A percentile compares a stretch with the other conserved stretches of the same genome.
phyloP scores from a whole-genome alignment of 1,284 basidiomycete species.

The Ceratorhiza oryzae-sativae region DNA sequence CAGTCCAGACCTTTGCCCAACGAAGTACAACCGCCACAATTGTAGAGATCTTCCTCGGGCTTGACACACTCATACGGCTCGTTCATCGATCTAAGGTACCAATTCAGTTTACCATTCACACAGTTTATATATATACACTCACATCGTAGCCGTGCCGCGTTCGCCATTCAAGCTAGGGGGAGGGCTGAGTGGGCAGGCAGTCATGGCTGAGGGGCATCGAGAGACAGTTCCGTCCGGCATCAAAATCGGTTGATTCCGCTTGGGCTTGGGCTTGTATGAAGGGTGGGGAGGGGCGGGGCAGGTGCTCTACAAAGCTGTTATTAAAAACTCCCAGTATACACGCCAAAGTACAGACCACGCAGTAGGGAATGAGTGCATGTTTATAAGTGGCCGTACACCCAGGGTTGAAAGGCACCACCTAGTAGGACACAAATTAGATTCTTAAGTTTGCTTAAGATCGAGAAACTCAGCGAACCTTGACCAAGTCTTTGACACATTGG shows the following conservation, averaged over 20 bases:
- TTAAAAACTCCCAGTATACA: no score
- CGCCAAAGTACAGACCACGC: neutral
- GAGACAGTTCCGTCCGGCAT: slow-evolving; percentile 8
- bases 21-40: slow-evolving; percentile 30
- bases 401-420: no score
- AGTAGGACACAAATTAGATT: no score
- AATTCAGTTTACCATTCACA: neutral
- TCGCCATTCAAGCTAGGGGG: slow-evolving; percentile 21
- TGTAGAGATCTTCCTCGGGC: slow-evolving; percentile 27
- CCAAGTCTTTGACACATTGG: no score
- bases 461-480: no score
- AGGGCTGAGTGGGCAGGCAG: slow-evolving; percentile 13
- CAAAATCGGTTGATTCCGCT: slow-evolving; percentile 15
- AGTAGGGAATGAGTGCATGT: no score
- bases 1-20: slow-evolving; percentile 7
- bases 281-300: slow-evolving; percentile 15
- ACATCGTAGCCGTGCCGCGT: slow-evolving; percentile 19
- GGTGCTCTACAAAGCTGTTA: neutral
- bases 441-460: no score
- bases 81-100: slow-evolving; percentile 6
- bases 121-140: neutral
- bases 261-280: slow-evolving; percentile 10
- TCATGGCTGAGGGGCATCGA: slow-evolving; percentile 21
- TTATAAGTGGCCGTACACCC: no score
- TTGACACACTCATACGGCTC: slow-evolving; percentile 34